Evolutionary conservation across 176 grass and related monocot genomes (phyloP), one percentile per base, ranked within the genome.

Genomic region (Saccharum officinarum): DNA sequence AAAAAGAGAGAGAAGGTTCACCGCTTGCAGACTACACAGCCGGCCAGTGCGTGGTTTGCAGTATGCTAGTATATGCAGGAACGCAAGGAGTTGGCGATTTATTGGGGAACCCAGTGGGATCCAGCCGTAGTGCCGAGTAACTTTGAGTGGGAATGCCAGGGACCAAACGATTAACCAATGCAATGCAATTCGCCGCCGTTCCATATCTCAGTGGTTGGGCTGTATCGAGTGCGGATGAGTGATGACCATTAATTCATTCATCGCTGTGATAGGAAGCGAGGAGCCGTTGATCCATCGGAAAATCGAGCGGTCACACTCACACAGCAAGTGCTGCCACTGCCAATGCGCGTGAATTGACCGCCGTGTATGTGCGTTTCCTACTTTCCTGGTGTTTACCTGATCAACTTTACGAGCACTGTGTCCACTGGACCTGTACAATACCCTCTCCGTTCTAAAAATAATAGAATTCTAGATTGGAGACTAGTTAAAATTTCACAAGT

Each of bases 91-190:
- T 44, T 17, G 14, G 50, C 0, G 62, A 76, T 89, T 89, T 85
- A 44, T 61, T 11, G 59, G 76, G 69, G 20, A 33, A 3, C 4
- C 10, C 76, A 12, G 38, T 69, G 76, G 20, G 15, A 75, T 88
- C 42, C 75, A 50, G 17, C 26, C 26, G 34, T 22, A 42, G 6
- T 33, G 68, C 34, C 5, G 22, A 42, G 25, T 79, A 54, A 83
- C 41, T 60, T 60, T 65, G 83, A 64, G 23, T 75, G 44, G 80
- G 86, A 25, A 83, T 45, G 73, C 42, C 42, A 79, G 52, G 3
- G 8, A 67, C 17, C 73, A 78, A 49, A n/a, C 14, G 80, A 23
- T 16, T 9, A 80, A 12, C 36, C 12, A 71, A 8, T 79, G 57
- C 18, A 25, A 17, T 25, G 28, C 28, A 28, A 28, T 28, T 28